Evolutionary conservation across 2,329 filamentous ascomycete species (phyloP).

Genomic region (Metarhizium anisopliae): DNA sequence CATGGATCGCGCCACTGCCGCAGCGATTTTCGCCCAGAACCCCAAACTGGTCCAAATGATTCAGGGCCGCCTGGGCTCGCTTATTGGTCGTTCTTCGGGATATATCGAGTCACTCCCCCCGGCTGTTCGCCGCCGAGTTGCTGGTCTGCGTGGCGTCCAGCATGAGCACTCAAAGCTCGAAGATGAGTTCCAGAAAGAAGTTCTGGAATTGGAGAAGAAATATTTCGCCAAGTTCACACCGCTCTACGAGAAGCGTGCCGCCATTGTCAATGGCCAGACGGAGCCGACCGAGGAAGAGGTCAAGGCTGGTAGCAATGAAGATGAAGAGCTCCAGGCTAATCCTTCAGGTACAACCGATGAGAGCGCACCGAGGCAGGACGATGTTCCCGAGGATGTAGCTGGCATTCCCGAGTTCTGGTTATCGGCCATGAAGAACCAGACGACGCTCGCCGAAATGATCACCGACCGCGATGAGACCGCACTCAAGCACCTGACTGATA

Average conservation of each 20-base stretch:
- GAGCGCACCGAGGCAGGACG: slow-evolving; percentile 46
- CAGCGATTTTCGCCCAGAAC: slow-evolving; percentile 91
- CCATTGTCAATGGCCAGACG: slow-evolving; percentile 77
- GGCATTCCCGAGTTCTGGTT: slow-evolving; percentile 99
- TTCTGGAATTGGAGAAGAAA: slow-evolving; percentile 97
- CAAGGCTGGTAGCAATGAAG: slow-evolving; percentile 72
- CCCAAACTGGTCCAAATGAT: slow-evolving; percentile 95
- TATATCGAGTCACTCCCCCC: slow-evolving; percentile 94
- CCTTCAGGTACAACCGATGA: slow-evolving; percentile 39
- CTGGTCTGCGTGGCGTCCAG: slow-evolving; percentile 94
- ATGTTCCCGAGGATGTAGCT: slow-evolving; percentile 47
- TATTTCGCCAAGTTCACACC: slow-evolving; percentile 99
- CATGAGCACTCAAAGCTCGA: slow-evolving; percentile 98
- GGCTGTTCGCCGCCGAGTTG: slow-evolving; percentile 83
- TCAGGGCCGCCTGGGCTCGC: slow-evolving; percentile 85
- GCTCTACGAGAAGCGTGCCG: slow-evolving; percentile 87
- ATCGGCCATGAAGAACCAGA: slow-evolving; percentile 99
- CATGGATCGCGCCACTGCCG: slow-evolving; percentile 75
- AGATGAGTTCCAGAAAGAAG: slow-evolving; percentile 96
- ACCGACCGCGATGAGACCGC: slow-evolving; percentile 94
- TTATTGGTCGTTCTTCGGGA: slow-evolving; percentile 90
- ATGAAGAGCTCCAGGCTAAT: slow-evolving; percentile 62
- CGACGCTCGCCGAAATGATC: slow-evolving; percentile 95
- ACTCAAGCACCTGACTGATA: slow-evolving; percentile 80
- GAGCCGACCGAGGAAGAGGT: slow-evolving; percentile 88